These are phyloP conservation scores for Hemisphaericaspora lyxosophila DNA, from an alignment of 1,139 yeast species.

Conservation along the genomic window DNA sequence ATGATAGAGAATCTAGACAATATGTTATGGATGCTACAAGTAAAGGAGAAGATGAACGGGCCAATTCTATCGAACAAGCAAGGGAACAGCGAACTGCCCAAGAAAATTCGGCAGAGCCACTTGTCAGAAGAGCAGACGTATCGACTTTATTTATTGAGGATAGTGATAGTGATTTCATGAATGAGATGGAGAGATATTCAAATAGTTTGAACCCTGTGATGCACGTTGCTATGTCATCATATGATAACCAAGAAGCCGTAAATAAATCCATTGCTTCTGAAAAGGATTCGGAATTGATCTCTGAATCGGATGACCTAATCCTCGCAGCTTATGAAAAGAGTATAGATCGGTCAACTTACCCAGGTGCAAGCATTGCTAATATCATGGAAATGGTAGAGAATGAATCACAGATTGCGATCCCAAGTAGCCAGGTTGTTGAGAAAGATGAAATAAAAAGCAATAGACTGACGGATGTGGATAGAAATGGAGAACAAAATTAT, in stretches of 20 bases:
- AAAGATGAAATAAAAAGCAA: background rate
- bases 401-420: background rate
- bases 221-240: background rate
- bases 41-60: background rate
- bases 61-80: background rate
- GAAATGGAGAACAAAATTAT: background rate
- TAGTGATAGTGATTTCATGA: conserved; percentile 11
- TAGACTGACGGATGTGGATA: background rate
- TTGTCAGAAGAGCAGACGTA: no score
- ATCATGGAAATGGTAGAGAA: background rate
- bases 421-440: background rate
- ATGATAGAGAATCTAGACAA: no score
- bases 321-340: background rate
- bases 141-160: conserved; percentile 6
- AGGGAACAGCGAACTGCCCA: background rate
- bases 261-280: background rate
- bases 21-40: no score
- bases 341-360: background rate
- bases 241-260: background rate
- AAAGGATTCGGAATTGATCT: background rate
- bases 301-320: background rate
- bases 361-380: no score
- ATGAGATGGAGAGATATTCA: conserved; percentile 8
- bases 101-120: no score
- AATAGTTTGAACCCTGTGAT: background rate